Evolutionary conservation across 768 basidiomycete genomes (phyloP), one percentile per base, ranked within the genome.

Genomic region (Pseudohyphozyma bogoriensis): DNA sequence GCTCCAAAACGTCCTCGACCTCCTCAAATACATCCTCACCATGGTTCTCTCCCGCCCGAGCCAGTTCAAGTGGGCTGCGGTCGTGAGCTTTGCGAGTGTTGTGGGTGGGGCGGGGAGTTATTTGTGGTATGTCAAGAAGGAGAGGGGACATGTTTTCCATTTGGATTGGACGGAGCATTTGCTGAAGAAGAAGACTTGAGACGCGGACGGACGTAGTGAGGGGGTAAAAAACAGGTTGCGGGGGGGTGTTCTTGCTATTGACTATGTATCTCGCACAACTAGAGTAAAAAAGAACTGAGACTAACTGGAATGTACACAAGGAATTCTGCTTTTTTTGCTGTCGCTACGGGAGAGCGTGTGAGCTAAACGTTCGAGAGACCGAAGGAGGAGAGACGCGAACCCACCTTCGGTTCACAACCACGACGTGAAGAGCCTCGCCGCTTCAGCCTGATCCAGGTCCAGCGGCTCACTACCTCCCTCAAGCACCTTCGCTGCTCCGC

Each of bases 11-110:
- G 55, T 73, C 2, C 60, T 66, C 47, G 72, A 72, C 37, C 56
- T 73, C 18, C 45, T 51, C 46, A 64, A 72, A 66, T 66, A 40
- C 28, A 54, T 37, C 35, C 65, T 76, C 16, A 74, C 74, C 1
- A 75, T 76, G 51, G 63, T 73, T 31, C 65, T 77, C 24, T 71
- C 69, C n/a, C 69, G 64, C 9, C 76, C 76, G 0, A 66, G 69
- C 5, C 40, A 59, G 45, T 63, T 65, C 59, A 46, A 47, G 33
- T 62, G 55, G 65, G 73, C 75, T 0, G 76, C 73, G 10, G 53
- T 76, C 9, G 70, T 73, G 37, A 76, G 77, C 37, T 76, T 72
- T 42, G 53, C 67, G 5, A 60, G 72, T 8, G 75, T 77, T 45
- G 44, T 56, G 64, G 64, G 42, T 59, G 74, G 63, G 71, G 70